phyloP scores from a whole-genome alignment of 2,329 filamentous ascomycete genomes.

The Colletotrichum sp. region DNA sequence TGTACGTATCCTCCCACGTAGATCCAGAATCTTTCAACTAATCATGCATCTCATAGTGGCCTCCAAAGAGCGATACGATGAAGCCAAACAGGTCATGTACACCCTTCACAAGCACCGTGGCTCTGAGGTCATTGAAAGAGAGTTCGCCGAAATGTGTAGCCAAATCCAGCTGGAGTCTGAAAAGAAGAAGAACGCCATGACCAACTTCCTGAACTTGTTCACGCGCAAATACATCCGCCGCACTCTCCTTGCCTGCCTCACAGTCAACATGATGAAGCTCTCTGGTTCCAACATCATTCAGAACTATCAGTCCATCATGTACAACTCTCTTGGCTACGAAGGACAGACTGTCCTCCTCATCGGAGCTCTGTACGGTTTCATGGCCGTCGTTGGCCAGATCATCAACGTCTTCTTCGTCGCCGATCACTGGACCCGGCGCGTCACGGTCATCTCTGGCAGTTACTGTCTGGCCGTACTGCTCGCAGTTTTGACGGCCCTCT shows the following conservation, averaged over 20 bases:
- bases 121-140: constrained; percentile 24
- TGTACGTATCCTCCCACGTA: background rate
- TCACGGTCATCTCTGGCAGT: background rate
- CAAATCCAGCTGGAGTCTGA: constrained; percentile 27
- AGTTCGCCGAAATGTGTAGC: constrained; percentile 26
- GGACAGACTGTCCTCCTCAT: constrained; percentile 52
- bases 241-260: constrained; percentile 30
- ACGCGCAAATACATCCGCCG: constrained; percentile 31
- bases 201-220: constrained; percentile 27
- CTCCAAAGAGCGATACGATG: constrained; percentile 26
- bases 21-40: background rate
- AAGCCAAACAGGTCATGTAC: constrained; percentile 28
- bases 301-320: constrained; percentile 37
- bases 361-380: constrained; percentile 46
- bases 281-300: constrained; percentile 29
- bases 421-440: constrained; percentile 31
- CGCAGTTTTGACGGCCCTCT: constrained; percentile 25
- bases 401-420: constrained; percentile 32
- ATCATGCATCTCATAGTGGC: background rate
- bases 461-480: background rate
- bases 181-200: constrained; percentile 9
- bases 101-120: constrained; percentile 27
- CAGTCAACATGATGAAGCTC: constrained; percentile 34
- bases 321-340: constrained; percentile 50
- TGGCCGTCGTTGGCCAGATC: constrained; percentile 33